Base-by-base conservation (phyloP, 306 rosid genomes). In the Hylodesmum podocarpum region DNA sequence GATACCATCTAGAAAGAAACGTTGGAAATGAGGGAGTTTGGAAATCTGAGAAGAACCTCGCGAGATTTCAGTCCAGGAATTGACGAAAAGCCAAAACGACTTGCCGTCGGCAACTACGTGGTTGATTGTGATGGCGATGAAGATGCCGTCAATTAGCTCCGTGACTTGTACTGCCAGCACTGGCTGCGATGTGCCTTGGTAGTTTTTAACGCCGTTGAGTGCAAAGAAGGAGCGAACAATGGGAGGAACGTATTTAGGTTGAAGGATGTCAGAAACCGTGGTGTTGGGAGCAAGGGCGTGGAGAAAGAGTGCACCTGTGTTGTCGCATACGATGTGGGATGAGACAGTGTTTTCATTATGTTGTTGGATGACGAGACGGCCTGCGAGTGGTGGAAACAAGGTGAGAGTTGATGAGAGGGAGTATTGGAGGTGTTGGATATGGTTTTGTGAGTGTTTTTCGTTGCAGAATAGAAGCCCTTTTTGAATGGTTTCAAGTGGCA, bases 91-190 rank as follows among this genome's bases (percentile, higher is more conserved):
- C 86, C 88, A 87, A 14, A 82, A 80, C 22, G 84, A 67, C 3
- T 47, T 39, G 76, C 85, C 87, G 18, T 87, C 88, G 0, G 9
- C 79, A 1, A 28, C 79, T 0, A 28, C 14, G 22, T 84, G 91
- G 54, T 82, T 76, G 1, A 77, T 41, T 4, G 87, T 0, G 53
- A 40, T 15, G 5, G 66, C 88, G 6, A 87, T 68, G 80, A 87
- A 84, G 39, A 87, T 3, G 10, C 85, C 88, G 50, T 88, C 89
- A 19, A 50, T 13, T 0, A 88, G 49, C 87, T 86, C 86, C 0
- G 87, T 88, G 3, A 86, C 87, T 57, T 88, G 90, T 1, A 85
- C 76, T 1, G 82, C 88, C 13, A 87, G 69, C 47, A 87, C 39
- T 0, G 91, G 84, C 13, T 59, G 43, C 3, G 86, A 76, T 0